Evolutionary conservation across 768 basidiomycete species (phyloP), one percentile per base, ranked within the genome.

Genomic region (Boletus pseudo-olivaceus): DNA sequence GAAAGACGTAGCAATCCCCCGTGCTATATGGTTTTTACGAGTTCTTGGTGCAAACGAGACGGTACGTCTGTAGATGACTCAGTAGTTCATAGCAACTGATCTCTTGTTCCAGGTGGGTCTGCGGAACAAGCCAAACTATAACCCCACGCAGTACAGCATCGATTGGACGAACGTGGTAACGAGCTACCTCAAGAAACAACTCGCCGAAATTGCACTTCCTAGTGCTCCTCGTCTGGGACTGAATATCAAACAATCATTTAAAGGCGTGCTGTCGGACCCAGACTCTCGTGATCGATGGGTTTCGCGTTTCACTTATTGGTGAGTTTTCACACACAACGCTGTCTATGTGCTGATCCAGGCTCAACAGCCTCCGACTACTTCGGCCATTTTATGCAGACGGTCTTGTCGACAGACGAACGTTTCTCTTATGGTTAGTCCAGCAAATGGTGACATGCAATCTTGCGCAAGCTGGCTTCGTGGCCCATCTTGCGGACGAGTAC

Each of bases 1-100:
- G 7, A 84, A 90, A 50, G 81, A 85, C 53, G 87, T 93, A 27
- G 87, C 86, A 7, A 87, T 91, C 33, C 78, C 87, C 2, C 80
- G 92, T 42, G 92, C 92, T 4, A 83, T 93, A 7, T 94, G 92
- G 92, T 89, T 93, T 65, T 75, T 93, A 27, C 81, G 91, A 19
- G 90, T 92, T 4, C 83, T 92, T 62, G 92, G 92, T 26, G 90
- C 87, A 19, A 92, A 93, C 61, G 92, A 94, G 71, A 90, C 88
- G 46, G 90, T 90, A 65, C 11, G 54, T 55, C 8, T 23, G 20
- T 34, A n/a, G 54, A 38, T 42, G 32, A 41, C 50, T 38, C 34
- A 23, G 1, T 56, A 2, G 9, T 32, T 46, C 47, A 42, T 23
- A n/a, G 23, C n/a, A 32, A 5, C 48, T 54, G 15, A 58, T 38